phyloP scores from a whole-genome alignment of 2,329 filamentous ascomycete genomes.

The Talaromyces piceae region DNA sequence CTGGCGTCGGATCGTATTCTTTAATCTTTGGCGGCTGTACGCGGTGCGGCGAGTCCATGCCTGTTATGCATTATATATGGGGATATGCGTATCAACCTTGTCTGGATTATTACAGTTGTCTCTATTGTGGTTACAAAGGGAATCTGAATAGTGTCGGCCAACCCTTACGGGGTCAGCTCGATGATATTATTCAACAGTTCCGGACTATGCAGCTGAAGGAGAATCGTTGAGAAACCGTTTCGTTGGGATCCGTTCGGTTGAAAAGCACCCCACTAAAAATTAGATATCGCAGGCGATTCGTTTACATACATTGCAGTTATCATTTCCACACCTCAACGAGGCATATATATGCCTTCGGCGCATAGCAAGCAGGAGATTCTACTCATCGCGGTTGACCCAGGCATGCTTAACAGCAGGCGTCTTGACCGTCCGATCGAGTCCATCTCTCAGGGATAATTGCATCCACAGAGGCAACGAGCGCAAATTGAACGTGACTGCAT shows the following conservation, averaged over 20 bases:
- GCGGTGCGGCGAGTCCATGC: slow-evolving; percentile 1
- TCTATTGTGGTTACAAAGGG: slow-evolving; percentile 2
- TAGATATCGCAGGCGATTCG: background rate
- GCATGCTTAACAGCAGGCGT: slow-evolving; percentile 13
- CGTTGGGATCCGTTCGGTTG: background rate
- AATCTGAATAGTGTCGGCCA: background rate
- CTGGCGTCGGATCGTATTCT: slow-evolving; percentile 1
- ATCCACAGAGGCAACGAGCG: slow-evolving; percentile 57
- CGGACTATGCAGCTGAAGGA: background rate
- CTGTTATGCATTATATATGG: slow-evolving; percentile 8
- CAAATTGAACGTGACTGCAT: slow-evolving; percentile 34
- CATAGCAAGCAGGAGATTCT: background rate
- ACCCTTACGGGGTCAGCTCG: slow-evolving; percentile 6
- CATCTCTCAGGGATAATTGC: slow-evolving; percentile 45
- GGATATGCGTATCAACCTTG: slow-evolving; percentile 6
- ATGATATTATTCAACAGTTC: slow-evolving; percentile 6
- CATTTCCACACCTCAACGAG: background rate
- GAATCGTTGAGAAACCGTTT: background rate
- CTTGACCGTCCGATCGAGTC: slow-evolving; percentile 18
- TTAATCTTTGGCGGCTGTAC: slow-evolving; percentile 7
- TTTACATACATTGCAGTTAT: background rate
- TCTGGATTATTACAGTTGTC: slow-evolving; percentile 4
- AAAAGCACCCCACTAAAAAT: background rate
- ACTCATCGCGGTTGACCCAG: slow-evolving; percentile 8
- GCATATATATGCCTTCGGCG: background rate